These are phyloP conservation scores for Clavispora asparagi DNA, from an alignment of 805 yeast genomes.

Conservation along the genomic window DNA sequence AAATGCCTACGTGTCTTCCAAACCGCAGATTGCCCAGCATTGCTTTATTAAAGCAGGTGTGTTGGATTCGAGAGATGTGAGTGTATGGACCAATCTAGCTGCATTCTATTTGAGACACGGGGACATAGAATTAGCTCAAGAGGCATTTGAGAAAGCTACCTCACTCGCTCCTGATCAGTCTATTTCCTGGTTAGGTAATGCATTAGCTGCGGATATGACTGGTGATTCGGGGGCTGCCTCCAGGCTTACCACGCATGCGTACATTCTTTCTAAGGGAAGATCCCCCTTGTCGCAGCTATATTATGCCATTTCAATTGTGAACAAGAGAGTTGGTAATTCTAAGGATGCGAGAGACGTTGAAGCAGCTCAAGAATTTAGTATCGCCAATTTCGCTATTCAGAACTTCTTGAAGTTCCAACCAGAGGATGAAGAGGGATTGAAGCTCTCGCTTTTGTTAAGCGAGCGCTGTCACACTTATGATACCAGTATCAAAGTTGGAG, in stretches of 20 bases:
- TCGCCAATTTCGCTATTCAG: conserved; percentile 63
- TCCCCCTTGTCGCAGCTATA: conserved; percentile 65
- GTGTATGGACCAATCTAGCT: conserved; percentile 79
- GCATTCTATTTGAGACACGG: conserved; percentile 63
- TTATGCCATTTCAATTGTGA: conserved; percentile 57
- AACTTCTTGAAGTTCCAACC: conserved; percentile 62
- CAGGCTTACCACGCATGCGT: conserved; percentile 71
- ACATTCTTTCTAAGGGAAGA: conserved; percentile 67
- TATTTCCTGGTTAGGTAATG: conserved; percentile 83
- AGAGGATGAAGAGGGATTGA: conserved; percentile 51
- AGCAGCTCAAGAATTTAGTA: conserved; percentile 58
- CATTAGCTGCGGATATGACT: conserved; percentile 50
- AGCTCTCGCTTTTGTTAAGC: conserved; percentile 47
- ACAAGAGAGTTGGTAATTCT: conserved; percentile 37
- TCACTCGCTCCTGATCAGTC: conserved; percentile 75
- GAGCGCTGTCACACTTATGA: conserved; percentile 69
- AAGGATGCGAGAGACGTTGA: conserved; percentile 51
- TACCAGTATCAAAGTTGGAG: conserved; percentile 46
- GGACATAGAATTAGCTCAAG: conserved; percentile 68
- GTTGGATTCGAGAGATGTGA: conserved; percentile 60
- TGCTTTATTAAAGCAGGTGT: conserved; percentile 81
- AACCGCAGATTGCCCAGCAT: conserved; percentile 81
- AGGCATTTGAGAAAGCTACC: conserved; percentile 69
- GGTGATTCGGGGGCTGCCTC: conserved; percentile 51
- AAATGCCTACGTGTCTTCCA: conserved; percentile 57